phyloP scores from a whole-genome alignment of 2,329 filamentous ascomycete species.

The Penicillium fuscoglaucum region DNA sequence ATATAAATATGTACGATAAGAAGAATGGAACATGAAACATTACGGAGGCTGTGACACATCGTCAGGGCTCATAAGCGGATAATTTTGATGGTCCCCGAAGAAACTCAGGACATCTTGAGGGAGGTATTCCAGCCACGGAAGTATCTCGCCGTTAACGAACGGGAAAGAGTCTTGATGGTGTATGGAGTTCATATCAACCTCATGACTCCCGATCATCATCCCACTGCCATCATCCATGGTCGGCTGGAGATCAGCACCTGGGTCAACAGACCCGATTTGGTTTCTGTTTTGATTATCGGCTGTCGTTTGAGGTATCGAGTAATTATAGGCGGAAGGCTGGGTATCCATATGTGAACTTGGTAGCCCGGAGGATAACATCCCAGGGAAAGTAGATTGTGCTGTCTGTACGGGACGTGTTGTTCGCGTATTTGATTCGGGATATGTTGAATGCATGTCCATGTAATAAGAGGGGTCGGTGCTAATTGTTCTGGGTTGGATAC shows the following conservation, averaged over 20 bases:
- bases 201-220: conserved; percentile 74
- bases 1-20: conserved; percentile 21
- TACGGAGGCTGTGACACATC: conserved; percentile 27
- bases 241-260: conserved; percentile 21
- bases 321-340: conserved; percentile 26
- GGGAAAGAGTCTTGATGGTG: conserved; percentile 42
- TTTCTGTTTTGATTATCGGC: conserved; percentile 15
- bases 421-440: conserved; percentile 24
- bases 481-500: conserved; percentile 44
- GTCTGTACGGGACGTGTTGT: conserved; percentile 28
- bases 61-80: conserved; percentile 34
- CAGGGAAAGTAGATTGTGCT: conserved; percentile 20
- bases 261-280: conserved; percentile 18
- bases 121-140: conserved; percentile 74
- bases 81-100: conserved; percentile 46
- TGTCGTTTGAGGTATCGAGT: conserved; percentile 22
- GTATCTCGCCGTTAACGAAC: conserved; percentile 58
- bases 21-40: conserved; percentile 7
- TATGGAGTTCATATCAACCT: conserved; percentile 71
- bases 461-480: conserved; percentile 41
- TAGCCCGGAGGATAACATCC: conserved; percentile 20
- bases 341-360: conserved; percentile 23
- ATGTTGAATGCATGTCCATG: conserved; percentile 53
- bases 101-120: conserved; percentile 65
- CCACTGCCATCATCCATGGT: conserved; percentile 21